phyloP scores from a whole-genome alignment of 345 rosid species.

The Anacardium occidentale region DNA sequence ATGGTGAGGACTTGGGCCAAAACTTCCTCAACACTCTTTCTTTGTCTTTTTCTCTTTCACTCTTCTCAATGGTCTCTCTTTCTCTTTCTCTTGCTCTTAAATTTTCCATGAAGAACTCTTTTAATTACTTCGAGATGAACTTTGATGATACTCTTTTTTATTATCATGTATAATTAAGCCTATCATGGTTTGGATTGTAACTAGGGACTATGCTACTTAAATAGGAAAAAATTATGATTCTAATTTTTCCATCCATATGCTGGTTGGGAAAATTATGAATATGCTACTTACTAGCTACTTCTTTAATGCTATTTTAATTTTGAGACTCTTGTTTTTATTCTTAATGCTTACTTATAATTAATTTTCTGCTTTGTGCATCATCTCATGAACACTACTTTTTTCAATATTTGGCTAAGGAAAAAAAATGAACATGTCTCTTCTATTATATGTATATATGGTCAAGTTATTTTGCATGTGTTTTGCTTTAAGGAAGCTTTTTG shows the following conservation, averaged over 20 bases:
- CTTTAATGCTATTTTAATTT: conserved; percentile 23
- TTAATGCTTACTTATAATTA: conserved; percentile 24
- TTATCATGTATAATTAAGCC: conserved; percentile 25
- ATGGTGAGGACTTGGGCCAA: conserved; percentile 88
- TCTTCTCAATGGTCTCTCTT: background rate
- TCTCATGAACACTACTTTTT: background rate
- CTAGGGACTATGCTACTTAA: conserved; percentile 21
- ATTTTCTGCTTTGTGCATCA: conserved; percentile 19
- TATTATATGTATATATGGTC: background rate
- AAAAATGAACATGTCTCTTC: too few relatives aligned
- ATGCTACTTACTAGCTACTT: conserved; percentile 27
- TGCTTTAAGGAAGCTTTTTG: too few relatives aligned
- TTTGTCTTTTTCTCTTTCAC: conserved; percentile 13
- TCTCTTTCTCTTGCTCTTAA: too few relatives aligned
- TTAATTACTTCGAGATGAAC: conserved; percentile 27
- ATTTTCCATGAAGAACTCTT: background rate
- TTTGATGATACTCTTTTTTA: conserved; percentile 16
- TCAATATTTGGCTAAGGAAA: too few relatives aligned
- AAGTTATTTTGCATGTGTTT: background rate
- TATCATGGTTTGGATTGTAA: conserved; percentile 42
- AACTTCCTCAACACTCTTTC: conserved; percentile 23
- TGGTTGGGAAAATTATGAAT: conserved; percentile 36
- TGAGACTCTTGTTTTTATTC: conserved; percentile 13
- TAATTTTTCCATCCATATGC: conserved; percentile 33
- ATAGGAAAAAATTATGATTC: conserved; percentile 15